Base-by-base conservation (phyloP, 2,329 filamentous ascomycete species). In the Epichloe amarillans region DNA sequence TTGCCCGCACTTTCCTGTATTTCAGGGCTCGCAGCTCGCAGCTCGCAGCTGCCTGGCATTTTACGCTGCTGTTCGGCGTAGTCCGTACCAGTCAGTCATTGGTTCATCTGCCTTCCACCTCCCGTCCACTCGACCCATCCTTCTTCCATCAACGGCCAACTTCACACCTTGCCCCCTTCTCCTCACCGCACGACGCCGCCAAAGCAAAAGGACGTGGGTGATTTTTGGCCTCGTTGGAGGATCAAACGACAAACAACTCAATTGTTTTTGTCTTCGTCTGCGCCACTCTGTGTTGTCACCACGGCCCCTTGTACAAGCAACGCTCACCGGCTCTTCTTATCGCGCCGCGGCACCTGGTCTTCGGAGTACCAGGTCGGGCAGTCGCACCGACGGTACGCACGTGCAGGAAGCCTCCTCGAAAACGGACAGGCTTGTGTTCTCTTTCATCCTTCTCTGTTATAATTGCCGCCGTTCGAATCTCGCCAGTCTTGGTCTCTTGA, bases 371-470 rank as follows among this genome's bases (percentile, higher is more conserved):
- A 51, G 38, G 39, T 38, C 45, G 39, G 40, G 11, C 43, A 40
- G 41, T 33, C 35, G 50, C 41, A 51, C 40, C 50, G 33, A 48
- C 44, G n/a, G 36, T 43, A 51, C 50, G 45, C 50, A 44, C 46
- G 39, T 51, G 50, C 46, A 33, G 15, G 26, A 35, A 43, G 39
- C 30, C 19, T 37, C 36, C 26, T 41, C 17, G 47, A 37, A 49
- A 35, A 33, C 43, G 26, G 30, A 45, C n/a, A 35, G 30, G 11
- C 33, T 39, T 3, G 36, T 3, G 12, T 35, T 38, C 4, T 33
- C 46, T 26, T 35, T 15, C 35, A 4, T 26, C 35, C 8, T 35
- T 48, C 14, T 21, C 15, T 11, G 17, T 33, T 38, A 37, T 30
- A 19, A 30, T 15, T 37, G 35, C 5, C 23, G n/a, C 5, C 36